phyloP scores from a whole-genome alignment of 306 rosid genomes.

The Abrus precatorius region DNA sequence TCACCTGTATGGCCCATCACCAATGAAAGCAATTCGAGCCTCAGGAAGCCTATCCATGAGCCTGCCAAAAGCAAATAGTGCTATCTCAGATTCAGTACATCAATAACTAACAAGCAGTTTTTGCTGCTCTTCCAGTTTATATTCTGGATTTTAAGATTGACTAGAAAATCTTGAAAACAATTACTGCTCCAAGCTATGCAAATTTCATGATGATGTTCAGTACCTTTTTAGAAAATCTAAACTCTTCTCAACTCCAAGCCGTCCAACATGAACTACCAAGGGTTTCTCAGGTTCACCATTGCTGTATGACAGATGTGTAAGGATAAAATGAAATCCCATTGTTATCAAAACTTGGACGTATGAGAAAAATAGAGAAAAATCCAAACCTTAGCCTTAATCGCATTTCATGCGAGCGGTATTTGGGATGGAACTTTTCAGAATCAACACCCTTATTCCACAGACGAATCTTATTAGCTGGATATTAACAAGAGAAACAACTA shows the following conservation, averaged over 20 bases:
- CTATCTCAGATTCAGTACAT: constrained; percentile 14
- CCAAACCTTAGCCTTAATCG: constrained; percentile 78
- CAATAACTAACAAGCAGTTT: constrained; percentile 28
- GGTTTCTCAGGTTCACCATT: constrained; percentile 91
- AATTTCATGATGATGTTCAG: constrained; percentile 34
- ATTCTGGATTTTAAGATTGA: constrained; percentile 5
- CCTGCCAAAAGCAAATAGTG: constrained; percentile 53
- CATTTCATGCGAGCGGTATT: constrained; percentile 82
- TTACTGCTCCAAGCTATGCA: neutral
- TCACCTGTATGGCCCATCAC: constrained; percentile 98
- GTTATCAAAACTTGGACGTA: constrained; percentile 19
- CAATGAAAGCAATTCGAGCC: constrained; percentile 88
- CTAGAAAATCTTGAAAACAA: constrained; percentile 3
- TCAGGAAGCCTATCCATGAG: constrained; percentile 93
- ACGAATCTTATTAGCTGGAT: constrained; percentile 89
- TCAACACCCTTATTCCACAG: constrained; percentile 99
- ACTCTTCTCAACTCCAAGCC: constrained; percentile 98
- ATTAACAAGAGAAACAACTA: constrained; percentile 46
- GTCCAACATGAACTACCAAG: constrained; percentile 92
- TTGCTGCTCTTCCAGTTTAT: constrained; percentile 13
- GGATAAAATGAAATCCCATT: constrained; percentile 43
- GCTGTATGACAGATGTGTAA: constrained; percentile 54
- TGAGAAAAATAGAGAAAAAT: constrained; percentile 20
- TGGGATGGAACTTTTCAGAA: constrained; percentile 90
- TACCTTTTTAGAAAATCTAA: constrained; percentile 93